Conservation (phyloP, 345 rosid species). For the Gossypium anomalum region DNA sequence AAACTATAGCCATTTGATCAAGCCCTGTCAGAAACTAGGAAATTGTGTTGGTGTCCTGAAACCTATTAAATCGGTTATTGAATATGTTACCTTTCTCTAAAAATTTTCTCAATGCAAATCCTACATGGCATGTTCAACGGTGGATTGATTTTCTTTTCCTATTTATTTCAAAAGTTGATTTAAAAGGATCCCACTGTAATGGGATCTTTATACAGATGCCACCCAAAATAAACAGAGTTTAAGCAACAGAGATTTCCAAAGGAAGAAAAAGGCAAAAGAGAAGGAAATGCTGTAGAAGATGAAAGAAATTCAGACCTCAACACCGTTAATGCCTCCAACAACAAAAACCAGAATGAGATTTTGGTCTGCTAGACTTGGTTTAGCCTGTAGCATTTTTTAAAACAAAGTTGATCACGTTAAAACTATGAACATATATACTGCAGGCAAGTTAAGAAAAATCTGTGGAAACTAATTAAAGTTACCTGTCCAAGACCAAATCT, state of each 20-base stretch:
- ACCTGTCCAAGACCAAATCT: conserved; percentile 98
- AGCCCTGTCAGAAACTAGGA: too few relatives aligned
- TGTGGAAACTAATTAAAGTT: conserved; percentile 10
- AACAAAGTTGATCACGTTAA: conserved; percentile 11
- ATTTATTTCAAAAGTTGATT: too few relatives aligned
- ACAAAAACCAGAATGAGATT: conserved; percentile 76
- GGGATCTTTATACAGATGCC: too few relatives aligned
- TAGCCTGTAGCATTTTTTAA: conserved; percentile 49
- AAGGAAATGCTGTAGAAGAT: not conserved
- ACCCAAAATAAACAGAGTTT: not conserved
- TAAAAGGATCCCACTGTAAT: too few relatives aligned
- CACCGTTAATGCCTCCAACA: conserved; percentile 83
- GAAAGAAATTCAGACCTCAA: conserved; percentile 48
- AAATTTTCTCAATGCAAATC: too few relatives aligned
- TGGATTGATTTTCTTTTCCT: too few relatives aligned
- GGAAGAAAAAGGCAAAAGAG: not conserved
- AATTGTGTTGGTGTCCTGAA: too few relatives aligned
- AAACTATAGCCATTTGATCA: too few relatives aligned
- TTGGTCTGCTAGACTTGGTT: conserved; percentile 82
- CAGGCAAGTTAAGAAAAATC: not conserved
- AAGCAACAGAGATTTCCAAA: not conserved
- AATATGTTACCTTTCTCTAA: too few relatives aligned
- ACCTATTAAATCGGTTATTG: too few relatives aligned
- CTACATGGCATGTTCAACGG: too few relatives aligned
- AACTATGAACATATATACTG: conserved; percentile 1